phyloP scores from a whole-genome alignment of 2,329 filamentous ascomycete species.

The Pestalotiopsis sp. region DNA sequence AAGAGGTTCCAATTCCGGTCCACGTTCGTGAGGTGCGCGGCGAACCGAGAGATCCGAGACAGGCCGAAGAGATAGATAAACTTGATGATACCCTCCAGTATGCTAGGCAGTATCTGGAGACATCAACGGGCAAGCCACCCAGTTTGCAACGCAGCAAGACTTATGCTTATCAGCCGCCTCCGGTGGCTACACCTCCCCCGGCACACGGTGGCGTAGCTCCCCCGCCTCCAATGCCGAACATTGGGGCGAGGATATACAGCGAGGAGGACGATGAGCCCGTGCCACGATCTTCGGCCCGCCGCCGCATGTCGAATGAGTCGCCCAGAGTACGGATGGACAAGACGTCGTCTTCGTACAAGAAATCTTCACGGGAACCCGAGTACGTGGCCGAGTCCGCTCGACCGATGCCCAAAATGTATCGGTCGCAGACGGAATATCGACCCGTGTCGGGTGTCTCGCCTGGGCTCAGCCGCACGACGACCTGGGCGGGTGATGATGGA shows the following conservation, averaged over 20 bases:
- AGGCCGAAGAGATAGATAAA: constrained; percentile 27
- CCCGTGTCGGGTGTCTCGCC: constrained; percentile 9
- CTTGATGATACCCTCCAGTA: constrained; percentile 27
- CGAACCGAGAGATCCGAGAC: constrained; percentile 14
- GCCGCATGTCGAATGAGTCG: constrained; percentile 32
- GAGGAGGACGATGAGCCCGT: constrained; percentile 30
- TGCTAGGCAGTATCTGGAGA: constrained; percentile 29
- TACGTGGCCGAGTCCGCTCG: background rate
- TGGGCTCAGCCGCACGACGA: constrained; percentile 7
- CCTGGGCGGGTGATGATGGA: constrained; percentile 12
- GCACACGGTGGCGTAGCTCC: constrained; percentile 22
- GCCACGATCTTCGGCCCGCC: constrained; percentile 26
- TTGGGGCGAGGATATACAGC: constrained; percentile 17
- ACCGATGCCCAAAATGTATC: constrained; percentile 10
- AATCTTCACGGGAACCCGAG: constrained; percentile 2
- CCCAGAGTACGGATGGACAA: constrained; percentile 16
- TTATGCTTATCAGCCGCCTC: constrained; percentile 21
- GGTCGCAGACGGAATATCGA: constrained; percentile 15
- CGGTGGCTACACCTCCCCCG: constrained; percentile 34
- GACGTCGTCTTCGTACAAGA: constrained; percentile 21
- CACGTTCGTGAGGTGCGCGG: no score
- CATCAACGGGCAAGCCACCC: constrained; percentile 27
- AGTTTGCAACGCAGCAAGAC: constrained; percentile 24
- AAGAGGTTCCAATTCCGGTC: constrained; percentile 21
- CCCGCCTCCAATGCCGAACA: constrained; percentile 22